Base-by-base conservation (phyloP, 1,284 basidiomycete genomes). In the Wolfiporia cocos region DNA sequence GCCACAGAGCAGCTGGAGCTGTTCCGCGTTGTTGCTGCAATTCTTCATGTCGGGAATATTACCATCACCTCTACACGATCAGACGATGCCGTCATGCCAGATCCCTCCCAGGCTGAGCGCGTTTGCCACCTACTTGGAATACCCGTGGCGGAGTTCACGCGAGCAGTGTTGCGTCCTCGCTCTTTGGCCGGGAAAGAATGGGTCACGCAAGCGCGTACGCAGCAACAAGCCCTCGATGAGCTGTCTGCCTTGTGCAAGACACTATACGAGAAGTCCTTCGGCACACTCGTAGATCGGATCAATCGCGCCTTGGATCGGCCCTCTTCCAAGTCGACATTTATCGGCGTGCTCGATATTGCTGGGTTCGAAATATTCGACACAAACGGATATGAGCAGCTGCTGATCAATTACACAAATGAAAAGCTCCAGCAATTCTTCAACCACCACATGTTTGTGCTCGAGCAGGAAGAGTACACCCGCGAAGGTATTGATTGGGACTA, bases 361-460 rank as follows among this genome's bases (percentile, higher is more conserved):
- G 96, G 96, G 17, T 99, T 99, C 68, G 96, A 99, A 64, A 99
- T 99, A 67, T 88, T 89, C 65, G 84, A 86, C 44, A 68, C 78
- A 50, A 94, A 94, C 61, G 86, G 86, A 11, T 99, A 99, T 63
- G 96, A 99, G 59, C 96, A 99, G 65, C 78, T 99, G 19, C 81
- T 96, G 55, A 99, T 99, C 78, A 99, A 99, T 63, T 97, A 92
- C 61, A 99, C 96, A 33, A 99, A 99, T 69, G 93, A 97, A 73
- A 93, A 87, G 59, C 76, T 97, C 6, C 92, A 95, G 62, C 92
- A 94, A 60, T 96, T 94, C 69, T 97, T 97, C 78, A 99, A 99
- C 60, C 93, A 98, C 64, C 96, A 99, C 66, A 99, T 99, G 96
- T 99, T 99, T 64, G 93, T 97, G 11, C 79, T 99, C 30, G 96